Evolutionary conservation across 2,329 filamentous ascomycete species (phyloP).

Genomic region (Fusarium sp.): DNA sequence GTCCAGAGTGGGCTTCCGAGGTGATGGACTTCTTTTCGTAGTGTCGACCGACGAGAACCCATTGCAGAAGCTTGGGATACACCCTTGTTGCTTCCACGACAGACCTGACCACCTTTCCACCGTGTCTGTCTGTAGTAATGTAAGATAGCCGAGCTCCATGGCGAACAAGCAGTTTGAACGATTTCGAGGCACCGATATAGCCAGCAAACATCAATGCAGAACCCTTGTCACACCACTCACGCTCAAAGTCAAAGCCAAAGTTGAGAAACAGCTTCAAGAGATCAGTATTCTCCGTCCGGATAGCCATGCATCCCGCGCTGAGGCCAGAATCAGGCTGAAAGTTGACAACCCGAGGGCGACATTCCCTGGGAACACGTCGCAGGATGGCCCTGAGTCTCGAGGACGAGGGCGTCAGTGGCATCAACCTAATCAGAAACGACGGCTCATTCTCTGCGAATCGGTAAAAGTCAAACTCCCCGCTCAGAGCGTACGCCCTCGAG

Average conservation of each 20-base stretch:
- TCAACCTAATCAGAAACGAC: constrained; percentile 10
- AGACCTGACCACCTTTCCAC: constrained; percentile 21
- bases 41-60: constrained; percentile 36
- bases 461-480: constrained; percentile 36
- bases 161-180: constrained; percentile 37
- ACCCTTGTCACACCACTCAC: constrained; percentile 24
- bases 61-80: constrained; percentile 30
- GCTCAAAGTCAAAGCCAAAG: constrained; percentile 33
- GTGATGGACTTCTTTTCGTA: constrained; percentile 25
- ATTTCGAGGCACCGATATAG: constrained; percentile 16
- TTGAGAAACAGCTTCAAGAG: constrained; percentile 26
- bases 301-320: constrained; percentile 12
- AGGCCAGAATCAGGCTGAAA: not conserved
- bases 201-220: constrained; percentile 41
- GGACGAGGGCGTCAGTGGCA: not conserved
- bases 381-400: constrained; percentile 21
- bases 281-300: constrained; percentile 1
- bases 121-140: constrained; percentile 11
- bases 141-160: constrained; percentile 35
- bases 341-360: constrained; percentile 26
- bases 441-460: constrained; percentile 28
- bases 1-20: not conserved
- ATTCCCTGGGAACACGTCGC: constrained; percentile 30
- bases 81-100: constrained; percentile 21
- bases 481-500: constrained; percentile 21